Percentiles rank a stretch among this genome's conserved stretches.
Evolutionary conservation across 2,329 filamentous ascomycete species (phyloP).

Genomic region (Fusarium heterosporum): DNA sequence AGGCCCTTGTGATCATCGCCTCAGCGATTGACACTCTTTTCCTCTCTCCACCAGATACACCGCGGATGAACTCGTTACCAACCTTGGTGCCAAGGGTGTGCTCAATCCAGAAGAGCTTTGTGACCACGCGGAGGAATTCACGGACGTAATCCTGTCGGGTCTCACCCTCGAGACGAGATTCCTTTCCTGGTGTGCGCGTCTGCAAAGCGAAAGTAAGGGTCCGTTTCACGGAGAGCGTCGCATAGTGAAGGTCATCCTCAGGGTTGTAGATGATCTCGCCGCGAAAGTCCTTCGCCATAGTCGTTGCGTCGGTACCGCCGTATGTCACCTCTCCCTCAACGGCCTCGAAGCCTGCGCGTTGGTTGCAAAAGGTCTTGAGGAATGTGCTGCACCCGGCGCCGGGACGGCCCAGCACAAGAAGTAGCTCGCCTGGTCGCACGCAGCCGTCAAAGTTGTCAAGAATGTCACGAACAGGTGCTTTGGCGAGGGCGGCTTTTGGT

Average conservation of each 20-base stretch:
- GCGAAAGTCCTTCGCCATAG: constrained; percentile 65
- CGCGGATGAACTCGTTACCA: constrained; percentile 74
- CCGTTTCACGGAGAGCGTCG: constrained; percentile 73
- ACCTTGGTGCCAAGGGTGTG: constrained; percentile 77
- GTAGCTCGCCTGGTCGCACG: constrained; percentile 77
- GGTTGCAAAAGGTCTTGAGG: constrained; percentile 78
- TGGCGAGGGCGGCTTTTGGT: constrained; percentile 63
- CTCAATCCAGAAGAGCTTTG: constrained; percentile 77
- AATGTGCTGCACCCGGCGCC: constrained; percentile 78
- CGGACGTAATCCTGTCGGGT: constrained; percentile 65
- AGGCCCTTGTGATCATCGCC: constrained; percentile 68
- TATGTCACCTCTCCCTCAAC: constrained; percentile 75
- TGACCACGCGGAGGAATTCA: constrained; percentile 69
- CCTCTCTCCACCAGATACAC: constrained; percentile 72
- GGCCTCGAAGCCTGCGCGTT: constrained; percentile 71
- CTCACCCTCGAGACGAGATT: constrained; percentile 68
- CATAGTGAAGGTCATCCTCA: constrained; percentile 76
- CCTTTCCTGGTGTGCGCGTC: constrained; percentile 67
- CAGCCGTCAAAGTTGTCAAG: constrained; percentile 74
- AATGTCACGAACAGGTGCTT: constrained; percentile 72
- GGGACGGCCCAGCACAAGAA: constrained; percentile 74
- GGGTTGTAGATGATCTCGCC: constrained; percentile 76
- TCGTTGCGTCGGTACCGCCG: constrained; percentile 59
- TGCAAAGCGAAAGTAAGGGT: constrained; percentile 75
- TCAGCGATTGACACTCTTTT: constrained; percentile 84